Evolutionary conservation across 441 rosid genomes (phyloP).

Genomic region (Lepidium campestre): DNA sequence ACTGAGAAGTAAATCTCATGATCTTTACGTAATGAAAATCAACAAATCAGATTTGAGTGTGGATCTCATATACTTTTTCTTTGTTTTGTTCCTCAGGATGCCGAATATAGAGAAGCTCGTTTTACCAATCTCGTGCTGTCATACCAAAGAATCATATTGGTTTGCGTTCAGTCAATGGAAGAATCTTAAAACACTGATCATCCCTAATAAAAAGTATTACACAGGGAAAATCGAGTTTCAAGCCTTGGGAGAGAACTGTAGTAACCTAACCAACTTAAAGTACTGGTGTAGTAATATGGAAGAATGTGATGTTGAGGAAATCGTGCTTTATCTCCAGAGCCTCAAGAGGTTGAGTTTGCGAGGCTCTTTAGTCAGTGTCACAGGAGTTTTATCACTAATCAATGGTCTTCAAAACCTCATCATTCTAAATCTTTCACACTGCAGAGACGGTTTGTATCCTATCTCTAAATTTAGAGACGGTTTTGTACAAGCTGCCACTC

Average conservation of each 20-base stretch:
- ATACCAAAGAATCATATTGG: not conserved
- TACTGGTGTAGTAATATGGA: not conserved
- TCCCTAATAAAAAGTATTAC: not conserved
- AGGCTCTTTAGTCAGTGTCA: not conserved
- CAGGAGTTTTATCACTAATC: not conserved
- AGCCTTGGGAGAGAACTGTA: constrained; percentile 3
- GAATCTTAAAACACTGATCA: constrained; percentile 8
- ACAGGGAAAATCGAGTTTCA: not conserved
- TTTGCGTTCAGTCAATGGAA: constrained; percentile 9
- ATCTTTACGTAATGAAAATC: not conserved
- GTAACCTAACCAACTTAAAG: constrained; percentile 7
- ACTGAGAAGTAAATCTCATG: constrained; percentile 1
- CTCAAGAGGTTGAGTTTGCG: constrained; percentile 1
- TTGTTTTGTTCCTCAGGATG: not conserved
- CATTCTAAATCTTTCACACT: constrained; percentile 13
- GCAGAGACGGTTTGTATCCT: not conserved
- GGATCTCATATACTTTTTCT: not conserved
- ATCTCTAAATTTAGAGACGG: not conserved
- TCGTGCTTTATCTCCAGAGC: not conserved
- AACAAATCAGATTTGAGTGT: not conserved
- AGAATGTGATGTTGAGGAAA: not conserved
- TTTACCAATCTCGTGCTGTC: not conserved
- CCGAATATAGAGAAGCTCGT: not conserved
- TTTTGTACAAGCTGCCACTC: constrained; percentile 5
- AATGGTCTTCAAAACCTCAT: not conserved